Evolutionary conservation across 2,329 filamentous ascomycete species (phyloP).

Genomic region (Aspergillus sp.): DNA sequence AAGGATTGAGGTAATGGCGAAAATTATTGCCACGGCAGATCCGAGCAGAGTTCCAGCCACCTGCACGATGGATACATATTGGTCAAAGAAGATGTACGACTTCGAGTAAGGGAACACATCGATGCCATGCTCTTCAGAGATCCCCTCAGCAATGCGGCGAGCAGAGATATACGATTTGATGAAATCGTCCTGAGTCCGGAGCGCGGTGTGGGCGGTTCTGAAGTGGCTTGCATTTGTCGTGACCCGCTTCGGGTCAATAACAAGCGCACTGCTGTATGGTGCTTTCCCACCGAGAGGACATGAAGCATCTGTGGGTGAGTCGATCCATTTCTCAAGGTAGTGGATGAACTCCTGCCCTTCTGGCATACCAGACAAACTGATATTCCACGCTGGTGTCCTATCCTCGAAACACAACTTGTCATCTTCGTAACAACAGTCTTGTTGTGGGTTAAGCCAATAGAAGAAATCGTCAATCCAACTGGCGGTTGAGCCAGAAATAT

Average conservation of each 20-base stretch:
- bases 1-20: constrained; percentile 74
- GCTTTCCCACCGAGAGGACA: constrained; percentile 89
- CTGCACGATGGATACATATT: constrained; percentile 81
- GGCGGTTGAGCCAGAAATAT: constrained; percentile 81
- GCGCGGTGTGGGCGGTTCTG: constrained; percentile 81
- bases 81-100: constrained; percentile 99
- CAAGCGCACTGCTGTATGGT: constrained; percentile 79
- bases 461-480: constrained; percentile 98
- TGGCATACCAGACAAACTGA: constrained; percentile 86
- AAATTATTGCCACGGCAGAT: constrained; percentile 81
- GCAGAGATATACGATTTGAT: constrained; percentile 88
- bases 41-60: constrained; percentile 78
- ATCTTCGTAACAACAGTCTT: constrained; percentile 73
- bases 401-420: constrained; percentile 75
- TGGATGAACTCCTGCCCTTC: constrained; percentile 86
- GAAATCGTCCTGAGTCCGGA: constrained; percentile 87
- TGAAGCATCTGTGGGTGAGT: constrained; percentile 73
- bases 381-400: constrained; percentile 81
- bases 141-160: constrained; percentile 77
- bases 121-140: constrained; percentile 69
- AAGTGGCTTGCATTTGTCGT: constrained; percentile 85
- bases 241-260: constrained; percentile 66
- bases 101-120: constrained; percentile 95
- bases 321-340: constrained; percentile 81
- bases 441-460: constrained; percentile 87